Evolutionary conservation across 1,284 basidiomycete species (phyloP), one percentile per base, ranked within the genome.

Genomic region (Moniliella sp.): DNA sequence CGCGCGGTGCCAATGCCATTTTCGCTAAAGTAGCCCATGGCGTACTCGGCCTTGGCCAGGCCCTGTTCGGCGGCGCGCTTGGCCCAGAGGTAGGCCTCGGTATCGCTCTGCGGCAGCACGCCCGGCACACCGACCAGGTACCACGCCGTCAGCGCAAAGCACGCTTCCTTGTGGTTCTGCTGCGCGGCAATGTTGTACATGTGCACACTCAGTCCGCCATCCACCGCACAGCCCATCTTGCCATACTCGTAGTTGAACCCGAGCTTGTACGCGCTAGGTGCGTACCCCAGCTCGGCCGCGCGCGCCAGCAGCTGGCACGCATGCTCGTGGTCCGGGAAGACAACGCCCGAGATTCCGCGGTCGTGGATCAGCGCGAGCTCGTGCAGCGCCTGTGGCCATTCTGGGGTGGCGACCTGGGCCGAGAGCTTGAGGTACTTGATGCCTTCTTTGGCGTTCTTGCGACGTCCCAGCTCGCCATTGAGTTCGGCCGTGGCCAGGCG

Each of bases 171-270:
- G 59, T 97, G 91, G 49, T 76, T 76, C 65, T 94, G 86, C 61
- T 94, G 88, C 2, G 88, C 91, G 15, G 86, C 54, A 40, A 58
- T 58, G 44, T 58, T 65, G 63, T 97, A 97, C 65, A 94, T 97
- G 65, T 97, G 88, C 52, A 97, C 97, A 30, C 80, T 86, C 36
- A 97, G 67, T 12, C 91, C 88, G 1, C 84, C 74, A 61, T 97
- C 88, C 57, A 86, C 78, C n/a, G 88, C 88, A 54, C 88, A 97
- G 10, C 83, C 84, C 75, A 94, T 79, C 67, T 83, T 84, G 25
- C 88, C 91, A 63, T 94, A 97, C 66, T 97, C 88, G 63, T 97
- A 97, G 63, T 88, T 94, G 64, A 97, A 86, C 27, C 88, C 88
- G 36, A 97, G 66, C 48, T 84, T 76, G 66, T 88, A 84, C 27